Percentiles rank a stretch among this genome's conserved stretches.
Conservation (phyloP, 1,284 basidiomycete genomes). For the Chiua sp. region DNA sequence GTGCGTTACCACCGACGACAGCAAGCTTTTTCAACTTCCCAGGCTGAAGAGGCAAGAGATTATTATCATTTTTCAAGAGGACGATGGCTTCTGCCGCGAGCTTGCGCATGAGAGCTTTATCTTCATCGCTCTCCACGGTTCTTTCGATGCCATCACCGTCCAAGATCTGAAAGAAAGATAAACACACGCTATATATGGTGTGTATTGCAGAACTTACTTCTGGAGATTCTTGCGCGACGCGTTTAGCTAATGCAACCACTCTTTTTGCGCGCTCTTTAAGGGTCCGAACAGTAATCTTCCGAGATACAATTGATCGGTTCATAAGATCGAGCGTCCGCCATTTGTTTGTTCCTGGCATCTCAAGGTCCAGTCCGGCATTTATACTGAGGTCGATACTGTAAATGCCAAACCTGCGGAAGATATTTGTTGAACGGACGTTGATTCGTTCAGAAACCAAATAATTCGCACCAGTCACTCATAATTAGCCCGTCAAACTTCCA, state of each 20-base stretch:
- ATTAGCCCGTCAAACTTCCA: constrained; percentile 76
- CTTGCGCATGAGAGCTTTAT: constrained; percentile 64
- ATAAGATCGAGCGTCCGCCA: constrained; percentile 72
- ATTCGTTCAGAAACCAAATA: not conserved
- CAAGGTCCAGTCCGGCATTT: constrained; percentile 80
- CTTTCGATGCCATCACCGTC: constrained; percentile 71
- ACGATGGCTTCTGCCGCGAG: constrained; percentile 74
- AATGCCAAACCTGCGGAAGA: constrained; percentile 58
- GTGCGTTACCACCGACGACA: constrained; percentile 80
- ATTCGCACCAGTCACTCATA: constrained; percentile 80
- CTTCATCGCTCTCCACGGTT: constrained; percentile 62
- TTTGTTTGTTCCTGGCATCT: constrained; percentile 78
- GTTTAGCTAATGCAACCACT: constrained; percentile 69
- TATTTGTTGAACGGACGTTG: not conserved
- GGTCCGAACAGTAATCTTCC: constrained; percentile 68
- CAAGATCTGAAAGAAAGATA: constrained; percentile 49
- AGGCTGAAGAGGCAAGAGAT: constrained; percentile 63
- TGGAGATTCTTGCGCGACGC: constrained; percentile 63
- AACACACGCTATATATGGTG: not conserved
- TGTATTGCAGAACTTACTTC: constrained; percentile 46
- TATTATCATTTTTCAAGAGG: constrained; percentile 72
- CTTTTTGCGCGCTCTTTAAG: constrained; percentile 72
- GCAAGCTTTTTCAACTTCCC: constrained; percentile 66
- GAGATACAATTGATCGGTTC: constrained; percentile 62
- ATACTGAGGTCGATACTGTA: constrained; percentile 70